Evolutionary conservation across 2,329 filamentous ascomycete genomes (phyloP).

Genomic region (Fusarium sp.): DNA sequence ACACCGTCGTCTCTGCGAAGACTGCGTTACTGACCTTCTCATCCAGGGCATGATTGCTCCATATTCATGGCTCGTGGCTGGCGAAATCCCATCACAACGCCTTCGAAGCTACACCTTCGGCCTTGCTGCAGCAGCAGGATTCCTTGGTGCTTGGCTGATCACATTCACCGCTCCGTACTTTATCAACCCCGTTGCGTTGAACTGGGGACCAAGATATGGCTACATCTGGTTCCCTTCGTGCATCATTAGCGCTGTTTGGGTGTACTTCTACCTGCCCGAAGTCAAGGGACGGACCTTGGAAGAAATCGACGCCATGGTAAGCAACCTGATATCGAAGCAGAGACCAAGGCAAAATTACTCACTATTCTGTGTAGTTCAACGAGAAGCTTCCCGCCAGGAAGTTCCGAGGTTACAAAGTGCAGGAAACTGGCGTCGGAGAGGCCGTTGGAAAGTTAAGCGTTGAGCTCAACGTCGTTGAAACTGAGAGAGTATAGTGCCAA

Average conservation of each 20-base stretch:
- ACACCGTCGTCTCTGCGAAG: accelerated
- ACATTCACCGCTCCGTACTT: constrained; percentile 39
- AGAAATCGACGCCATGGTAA: constrained; percentile 35
- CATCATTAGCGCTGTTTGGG: constrained; percentile 30
- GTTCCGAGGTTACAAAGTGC: constrained; percentile 18
- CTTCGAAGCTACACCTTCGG: constrained; percentile 38
- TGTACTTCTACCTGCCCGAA: constrained; percentile 33
- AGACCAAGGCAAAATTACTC: not conserved
- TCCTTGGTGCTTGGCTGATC: constrained; percentile 36
- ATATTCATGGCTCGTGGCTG: constrained; percentile 36
- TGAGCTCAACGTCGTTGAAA: constrained; percentile 16
- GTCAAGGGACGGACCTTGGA: constrained; percentile 35
- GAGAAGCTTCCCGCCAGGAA: constrained; percentile 25
- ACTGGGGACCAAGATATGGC: constrained; percentile 38
- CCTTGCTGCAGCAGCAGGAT: constrained; percentile 27
- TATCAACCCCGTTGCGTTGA: constrained; percentile 34
- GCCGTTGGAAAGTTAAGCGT: constrained; percentile 11
- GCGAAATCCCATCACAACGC: constrained; percentile 37
- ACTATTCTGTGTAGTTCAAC: constrained; percentile 13
- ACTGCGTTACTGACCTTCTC: not conserved
- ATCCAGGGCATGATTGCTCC: constrained; percentile 35
- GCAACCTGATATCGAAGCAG: not conserved
- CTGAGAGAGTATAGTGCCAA: constrained; percentile 6
- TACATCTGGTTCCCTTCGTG: constrained; percentile 39
- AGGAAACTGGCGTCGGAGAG: not conserved